A percentile compares a stretch with the other conserved stretches of the same genome.
Conservation (phyloP, 768 basidiomycete genomes). For the Nidula microcarpa region DNA sequence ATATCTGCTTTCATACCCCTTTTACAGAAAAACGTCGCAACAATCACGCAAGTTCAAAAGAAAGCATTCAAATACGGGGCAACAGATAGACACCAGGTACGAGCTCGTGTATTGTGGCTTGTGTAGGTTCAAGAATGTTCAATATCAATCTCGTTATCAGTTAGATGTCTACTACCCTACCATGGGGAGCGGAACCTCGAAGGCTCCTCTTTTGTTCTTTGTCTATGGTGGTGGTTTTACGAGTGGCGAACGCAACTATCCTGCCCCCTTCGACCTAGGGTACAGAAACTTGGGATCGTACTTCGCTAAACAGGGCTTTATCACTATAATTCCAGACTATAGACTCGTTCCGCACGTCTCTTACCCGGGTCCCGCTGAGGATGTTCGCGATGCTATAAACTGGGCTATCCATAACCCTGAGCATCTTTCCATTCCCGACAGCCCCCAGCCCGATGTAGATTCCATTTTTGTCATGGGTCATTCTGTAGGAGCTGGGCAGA, state of each 20-base stretch:
- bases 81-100: slow-evolving; percentile 47
- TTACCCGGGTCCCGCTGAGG: slow-evolving; percentile 53
- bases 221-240: slow-evolving; percentile 67
- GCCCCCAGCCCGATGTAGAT: slow-evolving; percentile 34
- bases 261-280: slow-evolving; percentile 40
- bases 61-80: slow-evolving; percentile 57
- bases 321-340: slow-evolving; percentile 70
- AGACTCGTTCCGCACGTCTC: slow-evolving; percentile 53
- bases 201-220: slow-evolving; percentile 55
- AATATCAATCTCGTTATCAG: slow-evolving; percentile 23
- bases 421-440: slow-evolving; percentile 19
- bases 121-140: not conserved
- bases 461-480: slow-evolving; percentile 52
- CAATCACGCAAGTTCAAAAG: slow-evolving; percentile 44
- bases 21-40: slow-evolving; percentile 39
- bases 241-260: slow-evolving; percentile 41
- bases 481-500: slow-evolving; percentile 57
- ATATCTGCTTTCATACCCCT: slow-evolving; percentile 44
- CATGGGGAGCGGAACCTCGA: slow-evolving; percentile 13
- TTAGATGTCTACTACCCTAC: slow-evolving; percentile 66
- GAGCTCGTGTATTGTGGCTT: slow-evolving; percentile 2
- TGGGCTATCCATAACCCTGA: slow-evolving; percentile 44
- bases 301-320: slow-evolving; percentile 55
- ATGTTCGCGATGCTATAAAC: slow-evolving; percentile 55
- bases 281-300: slow-evolving; percentile 60